A percentile compares a stretch with the other conserved stretches of the same genome.
These are phyloP conservation scores for maize (Zea mays) DNA, from an alignment of 176 grass and related monocot species.

Conservation along the genomic window Zm-B73-REFERENCE-NAM-5.0 NC_050096.1:19533501-19534000, in stretches of 20 bases:
- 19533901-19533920: no score
- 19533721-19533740: constrained; percentile 40
- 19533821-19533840: constrained; percentile 54
- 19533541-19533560: constrained; percentile 76
- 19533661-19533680: constrained; percentile 56
- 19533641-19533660: constrained; percentile 65
- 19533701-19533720: constrained; percentile 59
- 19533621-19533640: constrained; percentile 79
- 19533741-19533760: constrained; percentile 86
- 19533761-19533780: constrained; percentile 60
- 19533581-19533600: constrained; percentile 44
- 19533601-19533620: constrained; percentile 64
- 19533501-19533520: neutral
- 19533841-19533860: constrained; percentile 74
- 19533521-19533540: constrained; percentile 4
- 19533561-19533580: constrained; percentile 60
- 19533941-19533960: no score
- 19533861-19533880: constrained; percentile 53
- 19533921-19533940: no score
- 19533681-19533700: constrained; percentile 49
- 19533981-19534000: no score
- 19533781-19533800: constrained; percentile 76
- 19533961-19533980: no score
- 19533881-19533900: no score
- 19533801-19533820: constrained; percentile 72